These are phyloP conservation scores for Corynascus novoguineensis DNA, from an alignment of 495 filamentous ascomycete species.

Conservation along the genomic window DNA sequence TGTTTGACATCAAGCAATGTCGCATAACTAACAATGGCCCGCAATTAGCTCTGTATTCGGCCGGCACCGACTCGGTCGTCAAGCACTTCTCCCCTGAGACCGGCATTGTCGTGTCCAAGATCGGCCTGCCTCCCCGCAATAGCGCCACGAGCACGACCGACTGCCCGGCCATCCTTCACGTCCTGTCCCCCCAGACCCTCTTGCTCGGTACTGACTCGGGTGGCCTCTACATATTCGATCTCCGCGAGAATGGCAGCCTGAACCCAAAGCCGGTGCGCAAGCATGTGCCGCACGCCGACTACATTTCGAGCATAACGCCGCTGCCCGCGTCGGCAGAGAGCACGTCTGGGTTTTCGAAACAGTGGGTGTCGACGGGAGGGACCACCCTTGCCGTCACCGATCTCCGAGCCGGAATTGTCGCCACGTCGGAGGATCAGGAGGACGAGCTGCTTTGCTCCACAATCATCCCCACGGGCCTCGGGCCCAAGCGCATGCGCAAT, in stretches of 20 bases:
- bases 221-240: slow-evolving; percentile 82
- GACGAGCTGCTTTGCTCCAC: slow-evolving; percentile 80
- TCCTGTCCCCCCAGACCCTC: slow-evolving; percentile 79
- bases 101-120: slow-evolving; percentile 74
- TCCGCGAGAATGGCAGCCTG: slow-evolving; percentile 61
- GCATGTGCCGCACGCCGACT: slow-evolving; percentile 83
- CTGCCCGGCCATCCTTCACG: slow-evolving; percentile 68
- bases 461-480: slow-evolving; percentile 62
- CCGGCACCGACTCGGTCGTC: slow-evolving; percentile 82
- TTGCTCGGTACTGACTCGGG: slow-evolving; percentile 88
- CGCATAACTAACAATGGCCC: slow-evolving; percentile 14
- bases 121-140: slow-evolving; percentile 51
- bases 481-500: slow-evolving; percentile 53
- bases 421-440: slow-evolving; percentile 86
- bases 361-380: slow-evolving; percentile 88
- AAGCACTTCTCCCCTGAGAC: slow-evolving; percentile 80
- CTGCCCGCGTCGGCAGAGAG: slow-evolving; percentile 71
- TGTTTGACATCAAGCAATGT: not conserved
- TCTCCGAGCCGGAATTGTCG: slow-evolving; percentile 71
- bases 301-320: slow-evolving; percentile 82
- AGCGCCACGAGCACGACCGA: slow-evolving; percentile 45
- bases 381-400: slow-evolving; percentile 87
- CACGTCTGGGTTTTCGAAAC: slow-evolving; percentile 80
- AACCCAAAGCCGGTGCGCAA: slow-evolving; percentile 65
- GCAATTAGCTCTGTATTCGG: slow-evolving; percentile 66